Evolutionary conservation across 169 alveolate species (phyloP), one percentile per base, ranked within the genome.

Genomic region (Theileria parva): DNA sequence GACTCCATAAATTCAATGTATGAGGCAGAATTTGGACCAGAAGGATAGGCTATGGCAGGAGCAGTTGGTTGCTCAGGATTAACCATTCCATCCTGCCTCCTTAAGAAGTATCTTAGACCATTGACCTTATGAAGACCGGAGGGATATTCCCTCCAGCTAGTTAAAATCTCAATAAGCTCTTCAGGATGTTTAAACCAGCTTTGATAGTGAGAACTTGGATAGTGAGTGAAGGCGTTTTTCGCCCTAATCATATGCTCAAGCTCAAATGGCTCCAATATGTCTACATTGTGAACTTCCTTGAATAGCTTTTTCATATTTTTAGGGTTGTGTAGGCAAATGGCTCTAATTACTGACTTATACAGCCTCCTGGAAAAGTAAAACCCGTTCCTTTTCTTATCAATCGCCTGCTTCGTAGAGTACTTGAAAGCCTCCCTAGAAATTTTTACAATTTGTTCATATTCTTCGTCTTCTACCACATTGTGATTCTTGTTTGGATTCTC

Each of bases 61-160:
- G 95, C 95, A 9, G 95, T 91, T 25, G 95, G 95, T 53, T 86
- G 78, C 11, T 85, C 91, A 0, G 95, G 95, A 51, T 91, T 90
- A 1, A 81, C 88, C 77, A 78, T 50, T 27, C 95, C 95, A 73
- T 91, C 91, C 66, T 68, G 70, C 39, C 95, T 72, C 63, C 95
- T 84, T 59, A 71, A 19, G 48, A 91, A 73, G 76, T 85, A 91
- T 61, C 77, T 87, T 23, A 91, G 85, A 4, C 95, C 95, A 27
- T 66, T 71, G 28, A 91, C 88, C 68, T 87, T 87, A 72, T 91
- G 95, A 28, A 91, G 67, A n/a, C 95, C 95, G 37, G 53, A 39
- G 44, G 95, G 95, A 75, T 85, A 91, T 74, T 91, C 95, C 28
- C 77, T 84, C 95, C 95, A 91, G 34, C 89, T 79, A 21, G 95